Evolutionary conservation across 148 eudicot genomes (phyloP).

Genomic region (Linanthus parryae): DNA sequence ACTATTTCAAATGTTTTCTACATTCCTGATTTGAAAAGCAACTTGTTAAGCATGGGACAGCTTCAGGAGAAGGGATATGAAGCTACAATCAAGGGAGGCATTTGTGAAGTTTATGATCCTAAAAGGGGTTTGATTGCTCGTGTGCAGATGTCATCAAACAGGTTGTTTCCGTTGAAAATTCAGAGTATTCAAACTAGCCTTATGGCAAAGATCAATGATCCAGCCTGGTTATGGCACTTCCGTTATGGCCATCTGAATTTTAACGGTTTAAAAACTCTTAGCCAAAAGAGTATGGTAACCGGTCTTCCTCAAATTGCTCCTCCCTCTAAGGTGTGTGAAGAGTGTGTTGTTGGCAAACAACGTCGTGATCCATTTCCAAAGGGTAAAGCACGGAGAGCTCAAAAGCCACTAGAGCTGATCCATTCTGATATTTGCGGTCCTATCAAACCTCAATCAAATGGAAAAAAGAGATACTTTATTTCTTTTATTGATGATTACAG

Average conservation of each 20-base stretch:
- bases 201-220: neutral
- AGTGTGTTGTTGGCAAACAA: constrained; percentile 1
- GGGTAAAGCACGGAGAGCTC: neutral
- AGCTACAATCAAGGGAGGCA: no score
- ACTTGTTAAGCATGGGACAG: no score
- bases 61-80: no score
- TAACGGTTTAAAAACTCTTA: neutral
- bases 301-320: neutral
- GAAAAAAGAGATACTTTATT: neutral
- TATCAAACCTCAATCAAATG: neutral
- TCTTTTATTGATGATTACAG: neutral
- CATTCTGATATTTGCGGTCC: neutral
- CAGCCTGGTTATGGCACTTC: neutral
- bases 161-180: no score
- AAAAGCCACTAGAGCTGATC: neutral
- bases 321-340: neutral
- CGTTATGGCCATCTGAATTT: neutral
- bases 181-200: neutral
- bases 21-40: no score
- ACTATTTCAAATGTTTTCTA: no score
- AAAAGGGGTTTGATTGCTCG: no score
- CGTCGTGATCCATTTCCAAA: neutral
- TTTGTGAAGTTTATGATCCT: no score
- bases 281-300: neutral
- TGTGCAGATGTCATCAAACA: no score